phyloP scores from a whole-genome alignment of 2,329 filamentous ascomycete genomes.

The Fonsecaea erecta region DNA sequence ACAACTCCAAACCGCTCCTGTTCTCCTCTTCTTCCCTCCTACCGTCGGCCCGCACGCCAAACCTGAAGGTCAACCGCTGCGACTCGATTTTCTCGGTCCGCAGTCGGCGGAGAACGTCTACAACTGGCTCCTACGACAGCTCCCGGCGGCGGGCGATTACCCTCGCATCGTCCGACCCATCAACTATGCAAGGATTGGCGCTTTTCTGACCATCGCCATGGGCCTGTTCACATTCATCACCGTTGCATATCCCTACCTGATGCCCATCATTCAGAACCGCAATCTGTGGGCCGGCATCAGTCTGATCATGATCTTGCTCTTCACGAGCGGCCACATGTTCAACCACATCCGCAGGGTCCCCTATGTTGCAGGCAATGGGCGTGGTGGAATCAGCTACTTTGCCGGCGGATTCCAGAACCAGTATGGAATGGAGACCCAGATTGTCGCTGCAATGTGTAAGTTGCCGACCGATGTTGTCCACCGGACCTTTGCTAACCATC shows the following conservation, averaged over 20 bases:
- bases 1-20: constrained; percentile 89
- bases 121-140: constrained; percentile 75
- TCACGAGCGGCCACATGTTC: constrained; percentile 98
- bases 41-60: constrained; percentile 80
- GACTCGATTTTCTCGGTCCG: constrained; percentile 84
- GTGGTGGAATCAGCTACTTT: constrained; percentile 87
- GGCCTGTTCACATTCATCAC: constrained; percentile 70
- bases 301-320: constrained; percentile 85
- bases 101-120: constrained; percentile 78
- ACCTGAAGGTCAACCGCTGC: constrained; percentile 67
- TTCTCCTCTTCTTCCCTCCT: constrained; percentile 84
- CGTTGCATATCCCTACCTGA: constrained; percentile 75
- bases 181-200: constrained; percentile 79
- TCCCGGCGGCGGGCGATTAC: constrained; percentile 71
- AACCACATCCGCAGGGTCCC: constrained; percentile 97
- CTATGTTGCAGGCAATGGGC: constrained; percentile 83
- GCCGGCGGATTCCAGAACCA: constrained; percentile 91
- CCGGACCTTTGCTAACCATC: constrained; percentile 23
- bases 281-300: constrained; percentile 93
- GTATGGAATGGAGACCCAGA: constrained; percentile 92
- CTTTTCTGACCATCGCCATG: constrained; percentile 69
- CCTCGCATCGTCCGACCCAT: constrained; percentile 80
- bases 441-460: constrained; percentile 91
- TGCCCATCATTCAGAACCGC: constrained; percentile 83
- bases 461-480: constrained; percentile 38